A percentile compares a stretch with the other conserved stretches of the same genome.
Evolutionary conservation across 208 protist genomes (phyloP).

Genomic region (Trypanosoma vivax): DNA sequence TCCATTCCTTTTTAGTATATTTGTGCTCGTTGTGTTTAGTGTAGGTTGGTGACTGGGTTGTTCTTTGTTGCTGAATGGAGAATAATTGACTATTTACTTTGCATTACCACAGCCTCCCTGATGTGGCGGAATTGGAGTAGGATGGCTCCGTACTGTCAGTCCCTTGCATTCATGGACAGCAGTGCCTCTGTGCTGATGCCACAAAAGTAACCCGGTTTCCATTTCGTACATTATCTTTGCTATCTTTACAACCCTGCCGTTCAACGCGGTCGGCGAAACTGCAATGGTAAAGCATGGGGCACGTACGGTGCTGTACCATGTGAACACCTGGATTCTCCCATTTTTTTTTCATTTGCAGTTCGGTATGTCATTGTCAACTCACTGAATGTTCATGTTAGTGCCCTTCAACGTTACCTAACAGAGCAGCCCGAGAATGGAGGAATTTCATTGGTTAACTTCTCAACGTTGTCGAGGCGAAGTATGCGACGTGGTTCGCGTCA

Average conservation of each 20-base stretch:
- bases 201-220: constrained; percentile 6
- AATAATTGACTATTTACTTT: constrained; percentile 41
- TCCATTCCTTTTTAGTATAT: too few species aligned
- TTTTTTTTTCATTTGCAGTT: constrained; percentile 34
- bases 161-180: constrained; percentile 11
- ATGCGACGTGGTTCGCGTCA: constrained; percentile 35
- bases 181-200: constrained; percentile 2
- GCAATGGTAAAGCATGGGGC: neutral
- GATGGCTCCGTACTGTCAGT: constrained; percentile 16
- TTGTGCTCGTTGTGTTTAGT: too few species aligned
- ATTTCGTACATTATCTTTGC: constrained; percentile 19
- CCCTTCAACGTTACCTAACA: constrained; percentile 54
- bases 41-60: neutral
- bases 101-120: constrained; percentile 19
- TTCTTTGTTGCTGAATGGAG: constrained; percentile 21
- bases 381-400: constrained; percentile 44
- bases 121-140: constrained; percentile 9
- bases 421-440: constrained; percentile 5
- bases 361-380: constrained; percentile 46
- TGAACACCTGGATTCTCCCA: constrained; percentile 22
- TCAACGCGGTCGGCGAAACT: constrained; percentile 32
- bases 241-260: constrained; percentile 6
- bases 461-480: constrained; percentile 10
- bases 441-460: constrained; percentile 13
- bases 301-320: neutral